Evolutionary conservation across 495 filamentous ascomycete genomes (phyloP).

Genomic region (Podospora anserina): DNA sequence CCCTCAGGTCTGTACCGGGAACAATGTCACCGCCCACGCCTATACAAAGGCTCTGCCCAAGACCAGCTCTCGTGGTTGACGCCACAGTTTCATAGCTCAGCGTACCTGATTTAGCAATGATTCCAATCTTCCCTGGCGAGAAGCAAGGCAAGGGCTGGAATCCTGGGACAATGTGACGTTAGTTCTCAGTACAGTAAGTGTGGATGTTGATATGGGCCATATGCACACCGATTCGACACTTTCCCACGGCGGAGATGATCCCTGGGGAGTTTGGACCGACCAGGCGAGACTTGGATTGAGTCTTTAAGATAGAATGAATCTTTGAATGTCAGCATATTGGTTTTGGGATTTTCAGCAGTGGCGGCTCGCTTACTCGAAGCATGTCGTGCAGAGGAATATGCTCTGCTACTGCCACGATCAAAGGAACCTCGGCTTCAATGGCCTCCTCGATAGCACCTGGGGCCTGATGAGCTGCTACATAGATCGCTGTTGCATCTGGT

Average conservation of each 20-base stretch:
- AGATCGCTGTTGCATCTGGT: conserved; percentile 83
- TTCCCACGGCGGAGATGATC: conserved; percentile 78
- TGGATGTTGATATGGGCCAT: neutral
- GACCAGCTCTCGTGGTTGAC: conserved; percentile 72
- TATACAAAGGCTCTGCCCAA: conserved; percentile 83
- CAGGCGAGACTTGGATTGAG: conserved; percentile 75
- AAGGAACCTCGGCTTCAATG: conserved; percentile 80
- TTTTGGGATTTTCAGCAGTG: neutral
- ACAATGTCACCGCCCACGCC: conserved; percentile 86
- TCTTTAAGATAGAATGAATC: conserved; percentile 73
- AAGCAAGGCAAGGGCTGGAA: conserved; percentile 83
- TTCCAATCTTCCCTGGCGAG: conserved; percentile 68
- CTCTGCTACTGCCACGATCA: conserved; percentile 87
- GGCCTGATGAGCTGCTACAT: conserved; percentile 77
- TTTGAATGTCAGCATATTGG: conserved; percentile 20
- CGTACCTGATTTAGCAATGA: conserved; percentile 85
- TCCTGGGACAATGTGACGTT: conserved; percentile 31
- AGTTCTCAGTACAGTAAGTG: neutral
- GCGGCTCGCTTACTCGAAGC: conserved; percentile 56
- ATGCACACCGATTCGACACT: conserved; percentile 65
- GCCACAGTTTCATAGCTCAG: conserved; percentile 86
- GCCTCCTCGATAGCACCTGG: conserved; percentile 80
- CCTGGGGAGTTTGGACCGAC: conserved; percentile 87
- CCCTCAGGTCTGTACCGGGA: conserved; percentile 77
- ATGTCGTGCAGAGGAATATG: conserved; percentile 89